These are phyloP conservation scores for Isoetes engelmannii DNA, from an alignment of 83 land plant genomes.

Conservation along the genomic window DNA sequence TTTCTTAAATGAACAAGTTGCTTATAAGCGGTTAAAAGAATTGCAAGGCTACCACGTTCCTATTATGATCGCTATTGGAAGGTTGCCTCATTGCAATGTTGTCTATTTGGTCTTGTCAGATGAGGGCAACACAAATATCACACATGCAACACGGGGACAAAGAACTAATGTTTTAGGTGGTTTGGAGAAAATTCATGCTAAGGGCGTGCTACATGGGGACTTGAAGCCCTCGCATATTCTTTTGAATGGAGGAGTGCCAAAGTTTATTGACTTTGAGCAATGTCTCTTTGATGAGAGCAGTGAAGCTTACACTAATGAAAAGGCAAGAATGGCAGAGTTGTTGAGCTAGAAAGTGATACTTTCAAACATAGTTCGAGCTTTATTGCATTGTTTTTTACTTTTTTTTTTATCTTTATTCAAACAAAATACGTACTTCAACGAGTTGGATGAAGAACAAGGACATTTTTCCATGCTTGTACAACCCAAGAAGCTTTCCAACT, in stretches of 20 bases:
- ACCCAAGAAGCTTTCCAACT: no score
- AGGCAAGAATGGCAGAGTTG: no score
- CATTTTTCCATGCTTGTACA: no score
- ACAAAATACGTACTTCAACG: no score
- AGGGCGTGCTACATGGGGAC: neutral
- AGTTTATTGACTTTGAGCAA: constrained; percentile 2
- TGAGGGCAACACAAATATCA: neutral
- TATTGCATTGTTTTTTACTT: no score
- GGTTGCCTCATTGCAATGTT: constrained; percentile 3
- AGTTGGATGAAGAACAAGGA: no score
- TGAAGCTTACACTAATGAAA: no score
- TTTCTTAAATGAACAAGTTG: neutral
- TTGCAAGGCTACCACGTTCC: neutral
- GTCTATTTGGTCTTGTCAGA: neutral
- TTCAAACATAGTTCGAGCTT: no score
- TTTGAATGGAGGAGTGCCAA: neutral
- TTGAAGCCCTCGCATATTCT: neutral
- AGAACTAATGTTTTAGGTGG: neutral
- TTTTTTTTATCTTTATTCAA: no score
- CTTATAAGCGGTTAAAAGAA: neutral
- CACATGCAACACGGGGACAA: neutral
- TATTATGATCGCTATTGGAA: neutral
- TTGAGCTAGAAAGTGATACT: no score
- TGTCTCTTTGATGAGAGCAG: no score
- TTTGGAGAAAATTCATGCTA: neutral